A percentile compares a stretch with the other conserved stretches of the same genome.
phyloP scores from a whole-genome alignment of 441 rosid genomes.

The Macaranga tanarius region DNA sequence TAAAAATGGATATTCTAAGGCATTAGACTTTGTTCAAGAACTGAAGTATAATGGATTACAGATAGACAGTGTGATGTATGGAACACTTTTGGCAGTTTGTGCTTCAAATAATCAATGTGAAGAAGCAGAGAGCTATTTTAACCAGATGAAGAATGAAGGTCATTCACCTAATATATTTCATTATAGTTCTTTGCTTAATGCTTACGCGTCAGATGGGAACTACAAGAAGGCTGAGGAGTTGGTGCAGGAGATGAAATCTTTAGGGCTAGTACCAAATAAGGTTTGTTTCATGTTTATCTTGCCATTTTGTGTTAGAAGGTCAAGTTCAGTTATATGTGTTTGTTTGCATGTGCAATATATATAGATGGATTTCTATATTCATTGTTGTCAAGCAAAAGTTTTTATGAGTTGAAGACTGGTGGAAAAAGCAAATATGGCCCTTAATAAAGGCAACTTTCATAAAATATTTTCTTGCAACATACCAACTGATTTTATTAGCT shows the following conservation, averaged over 20 bases:
- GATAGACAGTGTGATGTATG: constrained; percentile 84
- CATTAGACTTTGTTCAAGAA: constrained; percentile 70
- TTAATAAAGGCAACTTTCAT: not conserved
- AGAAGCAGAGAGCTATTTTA: constrained; percentile 71
- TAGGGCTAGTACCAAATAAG: constrained; percentile 84
- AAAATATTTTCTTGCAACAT: not conserved
- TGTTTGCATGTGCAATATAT: not conserved
- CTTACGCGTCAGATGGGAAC: constrained; percentile 69
- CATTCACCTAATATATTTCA: constrained; percentile 69
- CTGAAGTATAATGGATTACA: constrained; percentile 50
- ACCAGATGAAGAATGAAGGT: constrained; percentile 80
- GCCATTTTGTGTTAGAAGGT: constrained; percentile 10
- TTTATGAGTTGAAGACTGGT: not conserved
- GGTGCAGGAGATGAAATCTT: constrained; percentile 69
- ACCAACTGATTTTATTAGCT: too few species aligned
- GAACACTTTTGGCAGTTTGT: constrained; percentile 82
- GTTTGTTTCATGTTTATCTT: constrained; percentile 43
- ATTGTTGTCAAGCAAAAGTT: not conserved
- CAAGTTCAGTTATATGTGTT: not conserved
- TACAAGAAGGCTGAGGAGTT: constrained; percentile 78
- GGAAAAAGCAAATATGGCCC: not conserved
- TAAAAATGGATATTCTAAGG: constrained; percentile 62
- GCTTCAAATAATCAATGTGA: constrained; percentile 73
- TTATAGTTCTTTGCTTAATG: constrained; percentile 83
- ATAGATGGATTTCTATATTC: not conserved